Evolutionary conservation across 2,329 filamentous ascomycete genomes (phyloP), one percentile per base, ranked within the genome.

Genomic region (Chrysoporthe deuterocubensis): DNA sequence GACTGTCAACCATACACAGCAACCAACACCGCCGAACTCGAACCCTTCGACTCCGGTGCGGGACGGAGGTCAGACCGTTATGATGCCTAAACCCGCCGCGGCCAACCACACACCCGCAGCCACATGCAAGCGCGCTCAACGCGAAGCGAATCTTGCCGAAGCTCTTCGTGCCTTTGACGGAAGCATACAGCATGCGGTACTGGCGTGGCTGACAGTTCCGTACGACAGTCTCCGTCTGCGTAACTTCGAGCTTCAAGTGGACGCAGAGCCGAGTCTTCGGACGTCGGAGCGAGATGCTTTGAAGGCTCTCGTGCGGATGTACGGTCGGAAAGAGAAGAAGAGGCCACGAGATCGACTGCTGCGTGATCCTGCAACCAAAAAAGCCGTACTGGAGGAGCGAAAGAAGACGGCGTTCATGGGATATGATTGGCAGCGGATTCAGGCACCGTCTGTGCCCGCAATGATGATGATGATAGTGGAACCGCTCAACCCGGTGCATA

Each of bases 371-470:
- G 79, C 82, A 9, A 85, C 90, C 7, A 90, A 88, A 52, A 84
- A 83, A 52, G 82, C 84, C 18, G 93, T 91, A n/a, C 81, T 98
- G 78, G 89, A 92, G 72, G 85, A 96, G 71, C 87, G 96, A 68
- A 97, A 95, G 79, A 87, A 86, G 76, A 91, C 87, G 37, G 94
- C 93, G 0, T 98, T 98, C 78, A 79, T 96, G 70, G 95, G 95
- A 0, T 99, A 99, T 76, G 93, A 92, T 1, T 98, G 96, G 83
- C 87, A 89, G 14, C 82, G 89, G 59, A 83, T 83, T 66, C 71
- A 70, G 62, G 67, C 68, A 16, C 60, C 57, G 44, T 64, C 64
- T 50, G 32, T n/a, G 11, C 32, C 32, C 14, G 44, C 8, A 26
- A 34, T 52, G 13, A 37, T 42, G 46, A 65, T 48, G 48, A 64